These are phyloP conservation scores for Hippophae tibetana DNA, from an alignment of 306 rosid genomes.

Conservation along the genomic window DNA sequence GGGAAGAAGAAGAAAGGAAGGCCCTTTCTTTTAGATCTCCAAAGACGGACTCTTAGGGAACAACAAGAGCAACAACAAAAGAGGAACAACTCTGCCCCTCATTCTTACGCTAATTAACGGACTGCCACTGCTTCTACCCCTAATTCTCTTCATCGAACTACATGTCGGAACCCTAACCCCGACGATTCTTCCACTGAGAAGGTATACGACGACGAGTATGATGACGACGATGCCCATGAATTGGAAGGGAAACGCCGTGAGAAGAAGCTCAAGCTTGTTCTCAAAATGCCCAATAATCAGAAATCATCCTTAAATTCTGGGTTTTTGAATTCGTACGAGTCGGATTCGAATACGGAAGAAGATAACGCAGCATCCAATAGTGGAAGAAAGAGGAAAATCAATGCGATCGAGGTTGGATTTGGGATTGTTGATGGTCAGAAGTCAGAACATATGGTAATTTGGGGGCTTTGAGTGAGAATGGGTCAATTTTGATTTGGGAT, in stretches of 20 bases:
- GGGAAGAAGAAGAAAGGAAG: conserved; percentile 73
- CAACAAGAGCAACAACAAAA: conserved; percentile 20
- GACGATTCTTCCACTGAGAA: conserved; percentile 13
- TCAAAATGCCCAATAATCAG: conserved; percentile 33
- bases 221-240: conserved; percentile 14
- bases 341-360: conserved; percentile 41
- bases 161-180: conserved; percentile 51
- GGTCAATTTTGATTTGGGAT: not conserved
- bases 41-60: conserved; percentile 42
- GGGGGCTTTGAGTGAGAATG: conserved; percentile 10
- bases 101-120: conserved; percentile 31
- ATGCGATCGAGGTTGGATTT: conserved; percentile 42
- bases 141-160: conserved; percentile 40
- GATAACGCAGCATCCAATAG: conserved; percentile 24
- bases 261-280: conserved; percentile 53
- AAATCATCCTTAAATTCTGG: conserved; percentile 37
- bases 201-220: conserved; percentile 6
- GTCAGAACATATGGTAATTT: conserved; percentile 31
- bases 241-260: conserved; percentile 36
- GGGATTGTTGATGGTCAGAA: conserved; percentile 18
- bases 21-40: conserved; percentile 67
- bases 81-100: conserved; percentile 21
- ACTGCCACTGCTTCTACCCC: conserved; percentile 15
- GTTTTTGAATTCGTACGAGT: conserved; percentile 30
- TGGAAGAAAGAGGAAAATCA: conserved; percentile 39